Conservation (phyloP, 2,329 filamentous ascomycete genomes). For the Neoarthrinium moseri region DNA sequence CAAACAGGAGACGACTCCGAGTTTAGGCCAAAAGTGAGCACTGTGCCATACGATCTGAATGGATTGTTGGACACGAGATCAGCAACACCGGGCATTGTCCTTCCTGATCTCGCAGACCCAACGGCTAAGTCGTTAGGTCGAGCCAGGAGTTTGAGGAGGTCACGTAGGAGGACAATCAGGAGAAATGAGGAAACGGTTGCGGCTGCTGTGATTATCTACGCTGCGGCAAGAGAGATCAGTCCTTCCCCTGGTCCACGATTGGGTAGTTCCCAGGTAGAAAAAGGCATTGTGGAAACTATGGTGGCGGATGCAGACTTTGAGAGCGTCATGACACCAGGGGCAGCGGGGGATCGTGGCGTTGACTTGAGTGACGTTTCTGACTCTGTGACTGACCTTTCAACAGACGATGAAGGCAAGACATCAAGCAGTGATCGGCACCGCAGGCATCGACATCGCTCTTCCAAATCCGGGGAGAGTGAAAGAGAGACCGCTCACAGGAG, state of each 20-base stretch:
- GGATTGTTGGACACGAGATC: constrained; percentile 1
- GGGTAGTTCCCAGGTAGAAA: constrained; percentile 11
- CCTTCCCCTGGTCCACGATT: not conserved
- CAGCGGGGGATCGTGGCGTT: constrained; percentile 7
- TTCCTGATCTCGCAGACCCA: constrained; percentile 8
- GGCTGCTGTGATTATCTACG: constrained; percentile 11
- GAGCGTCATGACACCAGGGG: constrained; percentile 10
- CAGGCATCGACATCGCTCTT: constrained; percentile 3
- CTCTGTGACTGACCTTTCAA: constrained; percentile 13
- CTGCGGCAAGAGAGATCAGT: constrained; percentile 7
- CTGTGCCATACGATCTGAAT: not conserved
- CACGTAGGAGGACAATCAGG: not conserved
- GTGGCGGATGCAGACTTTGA: not conserved
- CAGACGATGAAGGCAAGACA: constrained; percentile 13
- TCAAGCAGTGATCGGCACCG: constrained; percentile 5
- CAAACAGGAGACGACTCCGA: constrained; percentile 11
- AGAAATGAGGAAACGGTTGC: constrained; percentile 10
- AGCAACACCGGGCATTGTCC: constrained; percentile 4
- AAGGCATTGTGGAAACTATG: not conserved
- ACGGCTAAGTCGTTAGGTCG: constrained; percentile 4
- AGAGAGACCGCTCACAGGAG: constrained; percentile 3
- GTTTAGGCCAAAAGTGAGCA: not conserved
- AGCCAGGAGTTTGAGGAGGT: constrained; percentile 8
- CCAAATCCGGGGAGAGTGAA: constrained; percentile 6
- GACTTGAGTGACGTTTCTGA: constrained; percentile 8